Evolutionary conservation across 108 stramenopile species (phyloP).

Genomic region (Conticribra weissflogii): DNA sequence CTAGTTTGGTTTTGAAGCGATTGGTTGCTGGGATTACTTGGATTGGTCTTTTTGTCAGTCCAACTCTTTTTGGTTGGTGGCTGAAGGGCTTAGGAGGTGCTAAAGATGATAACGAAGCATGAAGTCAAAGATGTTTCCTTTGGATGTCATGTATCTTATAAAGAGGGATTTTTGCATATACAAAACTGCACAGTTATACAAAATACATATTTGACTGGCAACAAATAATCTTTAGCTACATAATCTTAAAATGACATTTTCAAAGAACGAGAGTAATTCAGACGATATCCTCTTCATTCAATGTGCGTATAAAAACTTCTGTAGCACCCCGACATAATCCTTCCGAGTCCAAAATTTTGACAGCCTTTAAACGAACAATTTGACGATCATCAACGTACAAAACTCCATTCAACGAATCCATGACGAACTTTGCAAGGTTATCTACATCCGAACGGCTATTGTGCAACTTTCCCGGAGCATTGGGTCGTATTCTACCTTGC

Average conservation of each 20-base stretch:
- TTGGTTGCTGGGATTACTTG: constrained; percentile 33
- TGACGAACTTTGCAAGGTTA: constrained; percentile 84
- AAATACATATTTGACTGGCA: too few species aligned
- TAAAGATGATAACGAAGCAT: not conserved
- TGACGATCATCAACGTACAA: constrained; percentile 84
- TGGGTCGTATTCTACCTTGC: constrained; percentile 46
- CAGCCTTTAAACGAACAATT: constrained; percentile 62
- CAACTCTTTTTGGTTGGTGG: constrained; percentile 46
- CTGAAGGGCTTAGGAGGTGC: constrained; percentile 28
- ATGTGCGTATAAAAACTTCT: constrained; percentile 46
- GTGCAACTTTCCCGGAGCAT: constrained; percentile 46
- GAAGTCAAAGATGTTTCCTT: too few species aligned
- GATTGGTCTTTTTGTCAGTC: constrained; percentile 34
- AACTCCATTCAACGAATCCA: constrained; percentile 81
- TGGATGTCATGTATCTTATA: too few species aligned
- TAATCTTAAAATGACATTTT: too few species aligned
- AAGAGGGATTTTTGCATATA: too few species aligned
- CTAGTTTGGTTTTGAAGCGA: constrained; percentile 30
- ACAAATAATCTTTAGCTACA: too few species aligned
- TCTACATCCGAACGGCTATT: constrained; percentile 74
- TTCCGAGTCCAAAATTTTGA: constrained; percentile 73
- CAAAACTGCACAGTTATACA: too few species aligned
- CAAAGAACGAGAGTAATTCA: too few species aligned
- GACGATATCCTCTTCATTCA: constrained; percentile 51
- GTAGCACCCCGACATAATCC: constrained; percentile 70